Evolutionary conservation across 2,329 filamentous ascomycete species (phyloP).

Genomic region (Colletotrichum tabaci): DNA sequence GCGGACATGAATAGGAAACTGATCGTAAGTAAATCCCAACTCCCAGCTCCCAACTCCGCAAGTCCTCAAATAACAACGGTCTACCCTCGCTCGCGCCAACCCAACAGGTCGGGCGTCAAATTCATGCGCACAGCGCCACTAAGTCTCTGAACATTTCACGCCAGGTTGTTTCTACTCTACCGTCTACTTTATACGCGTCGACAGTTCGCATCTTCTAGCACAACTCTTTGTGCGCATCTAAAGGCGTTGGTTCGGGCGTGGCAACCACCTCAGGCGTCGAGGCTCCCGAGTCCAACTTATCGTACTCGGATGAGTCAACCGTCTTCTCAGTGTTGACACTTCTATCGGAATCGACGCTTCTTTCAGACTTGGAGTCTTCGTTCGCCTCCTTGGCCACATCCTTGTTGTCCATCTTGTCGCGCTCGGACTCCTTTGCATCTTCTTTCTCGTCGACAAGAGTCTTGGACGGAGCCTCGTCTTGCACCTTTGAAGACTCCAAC

Average conservation of each 20-base stretch:
- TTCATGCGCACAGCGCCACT: conserved; percentile 8
- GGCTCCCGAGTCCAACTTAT: conserved; percentile 41
- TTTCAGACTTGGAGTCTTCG: conserved; percentile 42
- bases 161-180: conserved; percentile 10
- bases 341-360: conserved; percentile 25
- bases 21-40: conserved; percentile 3
- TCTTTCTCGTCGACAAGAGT: background rate
- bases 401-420: background rate
- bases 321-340: conserved; percentile 36
- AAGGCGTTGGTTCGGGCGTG: conserved; percentile 51
- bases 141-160: background rate
- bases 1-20: background rate
- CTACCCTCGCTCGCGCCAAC: background rate
- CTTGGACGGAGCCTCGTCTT: conserved; percentile 1
- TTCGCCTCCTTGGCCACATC: conserved; percentile 20
- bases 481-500: background rate
- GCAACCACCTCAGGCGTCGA: conserved; percentile 39
- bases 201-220: conserved; percentile 27
- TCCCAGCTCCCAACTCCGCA: background rate
- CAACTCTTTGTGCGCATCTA: conserved; percentile 48
- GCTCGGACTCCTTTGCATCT: background rate
- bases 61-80: background rate
- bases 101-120: background rate
- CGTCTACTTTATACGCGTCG: conserved; percentile 26
- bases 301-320: conserved; percentile 39